A percentile compares a stretch with the other conserved stretches of the same genome.
phyloP scores from a whole-genome alignment of 805 yeast genomes.

The Candida verbasci region DNA sequence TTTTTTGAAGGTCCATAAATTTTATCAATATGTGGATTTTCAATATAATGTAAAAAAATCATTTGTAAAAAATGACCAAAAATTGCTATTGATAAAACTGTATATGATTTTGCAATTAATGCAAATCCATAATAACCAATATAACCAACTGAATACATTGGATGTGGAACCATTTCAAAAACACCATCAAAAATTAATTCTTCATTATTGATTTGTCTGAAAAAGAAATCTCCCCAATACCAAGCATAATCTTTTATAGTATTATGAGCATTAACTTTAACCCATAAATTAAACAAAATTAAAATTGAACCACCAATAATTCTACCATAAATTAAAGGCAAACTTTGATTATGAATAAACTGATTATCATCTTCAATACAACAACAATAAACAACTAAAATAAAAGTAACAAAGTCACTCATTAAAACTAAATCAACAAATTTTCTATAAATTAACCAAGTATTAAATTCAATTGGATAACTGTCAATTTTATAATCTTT shows the following conservation, averaged over 20 bases:
- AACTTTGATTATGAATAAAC: conserved; percentile 35
- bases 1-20: conserved; percentile 55
- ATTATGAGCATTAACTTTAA: conserved; percentile 80
- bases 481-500: conserved; percentile 20
- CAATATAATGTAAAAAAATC: conserved; percentile 67
- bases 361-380: conserved; percentile 36
- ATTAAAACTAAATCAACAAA: conserved; percentile 76
- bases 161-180: conserved; percentile 86
- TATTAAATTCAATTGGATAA: conserved; percentile 69
- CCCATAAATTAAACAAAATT: conserved; percentile 76
- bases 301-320: conserved; percentile 55
- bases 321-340: conserved; percentile 45
- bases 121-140: conserved; percentile 85
- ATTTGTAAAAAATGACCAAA: conserved; percentile 77
- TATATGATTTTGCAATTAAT: conserved; percentile 67
- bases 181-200: conserved; percentile 84
- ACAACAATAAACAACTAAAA: conserved; percentile 55
- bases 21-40: conserved; percentile 83
- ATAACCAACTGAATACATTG: conserved; percentile 88
- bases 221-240: conserved; percentile 95
- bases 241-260: conserved; percentile 88
- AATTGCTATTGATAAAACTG: conserved; percentile 63
- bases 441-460: conserved; percentile 78
- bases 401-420: conserved; percentile 78
- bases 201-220: conserved; percentile 57